Conservation (phyloP, 1,284 basidiomycete species). For the Malassezia dermatis region DNA sequence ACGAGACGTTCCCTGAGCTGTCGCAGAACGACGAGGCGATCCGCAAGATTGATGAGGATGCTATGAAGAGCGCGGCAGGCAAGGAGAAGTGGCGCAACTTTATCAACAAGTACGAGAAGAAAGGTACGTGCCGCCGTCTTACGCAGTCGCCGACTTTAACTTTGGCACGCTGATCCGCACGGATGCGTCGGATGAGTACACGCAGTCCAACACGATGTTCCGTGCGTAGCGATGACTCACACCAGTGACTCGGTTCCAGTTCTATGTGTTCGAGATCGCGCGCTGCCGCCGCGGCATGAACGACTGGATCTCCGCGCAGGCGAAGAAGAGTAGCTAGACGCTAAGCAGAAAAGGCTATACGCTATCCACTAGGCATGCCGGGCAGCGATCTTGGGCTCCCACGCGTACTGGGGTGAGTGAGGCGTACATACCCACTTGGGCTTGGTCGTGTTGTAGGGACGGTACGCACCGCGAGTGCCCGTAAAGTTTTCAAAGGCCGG, state of each 20-base stretch:
- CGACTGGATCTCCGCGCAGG: slow-evolving; percentile 57
- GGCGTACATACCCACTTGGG: slow-evolving; percentile 38
- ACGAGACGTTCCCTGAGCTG: slow-evolving; percentile 69
- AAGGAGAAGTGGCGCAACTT: slow-evolving; percentile 88
- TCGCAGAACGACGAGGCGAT: slow-evolving; percentile 48
- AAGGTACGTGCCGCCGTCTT: slow-evolving; percentile 28
- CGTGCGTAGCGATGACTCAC: slow-evolving; percentile 53
- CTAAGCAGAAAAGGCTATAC: not conserved
- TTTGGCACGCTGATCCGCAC: slow-evolving; percentile 89
- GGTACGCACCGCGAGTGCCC: slow-evolving; percentile 39
- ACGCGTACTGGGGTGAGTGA: slow-evolving; percentile 22
- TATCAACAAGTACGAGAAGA: slow-evolving; percentile 63
- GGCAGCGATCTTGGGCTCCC: slow-evolving; percentile 40
- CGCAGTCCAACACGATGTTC: slow-evolving; percentile 86
- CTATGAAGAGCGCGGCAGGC: slow-evolving; percentile 80
- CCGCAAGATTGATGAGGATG: slow-evolving; percentile 73
- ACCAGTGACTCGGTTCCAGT: slow-evolving; percentile 55
- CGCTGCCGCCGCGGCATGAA: slow-evolving; percentile 86
- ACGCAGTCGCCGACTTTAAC: slow-evolving; percentile 75
- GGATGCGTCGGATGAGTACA: slow-evolving; percentile 71
- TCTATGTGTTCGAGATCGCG: slow-evolving; percentile 89
- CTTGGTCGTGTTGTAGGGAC: slow-evolving; percentile 38
- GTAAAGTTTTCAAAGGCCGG: slow-evolving; percentile 37
- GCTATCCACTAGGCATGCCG: slow-evolving; percentile 11
- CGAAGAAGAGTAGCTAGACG: slow-evolving; percentile 23